Percentiles rank a stretch among this genome's conserved stretches.
phyloP scores from a whole-genome alignment of 2,329 filamentous ascomycete species.

The Colletotrichum simmondsii region DNA sequence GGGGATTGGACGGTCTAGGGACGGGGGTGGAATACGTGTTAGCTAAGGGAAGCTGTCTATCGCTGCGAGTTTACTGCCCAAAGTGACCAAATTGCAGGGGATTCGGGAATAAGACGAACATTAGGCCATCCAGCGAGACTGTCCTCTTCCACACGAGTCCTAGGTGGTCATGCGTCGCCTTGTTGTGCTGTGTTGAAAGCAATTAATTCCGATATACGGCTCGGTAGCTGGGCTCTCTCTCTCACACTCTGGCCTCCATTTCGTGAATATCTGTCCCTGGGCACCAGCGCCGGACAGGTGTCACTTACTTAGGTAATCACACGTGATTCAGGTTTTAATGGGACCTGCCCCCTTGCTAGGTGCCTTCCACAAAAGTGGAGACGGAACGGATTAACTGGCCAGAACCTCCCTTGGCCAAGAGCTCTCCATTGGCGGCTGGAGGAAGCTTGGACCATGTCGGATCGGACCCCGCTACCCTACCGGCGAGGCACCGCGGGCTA shows the following conservation, averaged over 20 bases:
- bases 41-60: constrained; percentile 28
- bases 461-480: constrained; percentile 9
- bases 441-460: constrained; percentile 9
- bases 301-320: constrained; percentile 47
- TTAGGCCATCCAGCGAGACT: constrained; percentile 23
- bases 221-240: constrained; percentile 33
- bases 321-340: constrained; percentile 42
- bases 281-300: constrained; percentile 50
- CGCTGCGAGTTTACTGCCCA: constrained; percentile 2
- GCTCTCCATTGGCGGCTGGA: constrained; percentile 16
- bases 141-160: constrained; percentile 25
- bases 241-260: constrained; percentile 38
- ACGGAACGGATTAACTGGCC: constrained; percentile 33
- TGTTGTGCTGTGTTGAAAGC: constrained; percentile 37
- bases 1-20: constrained; percentile 34
- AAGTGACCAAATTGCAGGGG: not conserved
- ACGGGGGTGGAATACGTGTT: constrained; percentile 35
- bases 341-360: not conserved
- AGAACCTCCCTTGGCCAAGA: not conserved
- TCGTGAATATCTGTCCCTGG: constrained; percentile 50
- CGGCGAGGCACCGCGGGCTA: not conserved
- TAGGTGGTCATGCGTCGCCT: constrained; percentile 32
- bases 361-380: not conserved
- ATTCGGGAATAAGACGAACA: constrained; percentile 2
- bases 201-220: constrained; percentile 19